Base-by-base conservation (phyloP, 495 filamentous ascomycete species). In the Annulohypoxylon moriforme region DNA sequence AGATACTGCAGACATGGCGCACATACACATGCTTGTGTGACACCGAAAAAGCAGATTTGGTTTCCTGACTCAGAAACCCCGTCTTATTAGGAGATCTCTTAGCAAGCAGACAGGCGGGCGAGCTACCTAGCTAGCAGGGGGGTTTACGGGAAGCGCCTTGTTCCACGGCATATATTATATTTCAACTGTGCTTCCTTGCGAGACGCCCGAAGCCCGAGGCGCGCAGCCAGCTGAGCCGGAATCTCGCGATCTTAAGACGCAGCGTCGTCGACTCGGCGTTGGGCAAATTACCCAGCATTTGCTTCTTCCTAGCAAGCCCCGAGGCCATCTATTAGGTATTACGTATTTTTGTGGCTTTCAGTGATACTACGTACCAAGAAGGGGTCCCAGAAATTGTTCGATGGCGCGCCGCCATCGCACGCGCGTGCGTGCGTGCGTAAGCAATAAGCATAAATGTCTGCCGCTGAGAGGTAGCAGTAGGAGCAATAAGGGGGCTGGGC, bases 81-180 rank as follows among this genome's bases (percentile, higher is more conserved):
- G 10, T 20, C 29, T 31, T 29, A 34, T 38, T 53, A 31, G 57
- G 24, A 22, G 10, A 55, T 29, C 29, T 7, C 38, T 68, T 55
- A 49, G 56, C 44, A 64, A 68, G 64, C 38, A 68, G 36, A 27
- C 46, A 11, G 22, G 49, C 25, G 31, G 46, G 18, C 36, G 11
- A 33, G 27, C 25, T 8, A 60, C 22, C 29, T n/a, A n/a, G n/a
- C n/a, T 29, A 29, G 2, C 27, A 3, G 27, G 20, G 55, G 33
- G 6, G 2, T 25, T 13, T 8, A n/a, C n/a, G 20, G 11, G 53
- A 4, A 7, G 33, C 5, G 34, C 33, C 50, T 52, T 29, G 71
- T 73, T 58, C 3, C 71, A 73, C 71, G 33, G 27, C 71, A 73
- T 69, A 57, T 53, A 57, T 58, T 42, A 29, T 3, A 14, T n/a